A percentile compares a stretch with the other conserved stretches of the same genome.
phyloP scores from a whole-genome alignment of 306 rosid species.

The Potentilla sterilis region DNA sequence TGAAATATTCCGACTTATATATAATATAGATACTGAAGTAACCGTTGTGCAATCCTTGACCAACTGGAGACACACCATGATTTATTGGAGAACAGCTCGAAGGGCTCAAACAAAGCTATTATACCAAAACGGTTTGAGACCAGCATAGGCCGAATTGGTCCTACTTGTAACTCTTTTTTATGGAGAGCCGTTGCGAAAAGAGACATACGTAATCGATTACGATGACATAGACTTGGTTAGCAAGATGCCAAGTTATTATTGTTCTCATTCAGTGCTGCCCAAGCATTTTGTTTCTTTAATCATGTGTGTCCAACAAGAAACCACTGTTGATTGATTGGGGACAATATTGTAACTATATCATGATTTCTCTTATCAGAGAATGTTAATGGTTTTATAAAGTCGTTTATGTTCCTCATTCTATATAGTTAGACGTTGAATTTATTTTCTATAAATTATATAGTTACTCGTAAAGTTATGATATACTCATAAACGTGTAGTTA shows the following conservation, averaged over 20 bases:
- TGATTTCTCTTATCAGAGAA: too few species aligned
- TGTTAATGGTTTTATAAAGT: too few species aligned
- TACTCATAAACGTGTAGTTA: too few species aligned
- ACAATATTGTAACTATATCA: not conserved
- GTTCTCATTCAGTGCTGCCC: not conserved
- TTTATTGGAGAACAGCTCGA: not conserved
- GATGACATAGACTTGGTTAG: not conserved
- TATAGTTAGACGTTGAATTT: too few species aligned
- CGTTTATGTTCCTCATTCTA: too few species aligned
- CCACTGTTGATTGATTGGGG: not conserved
- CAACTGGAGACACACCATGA: conserved; percentile 1
- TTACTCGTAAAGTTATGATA: too few species aligned
- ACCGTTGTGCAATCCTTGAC: not conserved
- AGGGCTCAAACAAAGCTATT: not conserved
- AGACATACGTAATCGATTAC: not conserved
- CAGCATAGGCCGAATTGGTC: not conserved
- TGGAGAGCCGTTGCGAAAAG: not conserved
- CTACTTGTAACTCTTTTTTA: not conserved
- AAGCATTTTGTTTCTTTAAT: conserved; percentile 4
- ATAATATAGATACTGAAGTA: not conserved
- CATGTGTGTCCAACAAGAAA: not conserved
- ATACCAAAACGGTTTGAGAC: not conserved
- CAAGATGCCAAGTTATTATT: not conserved
- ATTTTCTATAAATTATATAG: too few species aligned
- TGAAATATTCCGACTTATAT: not conserved